Evolutionary conservation across 768 basidiomycete genomes (phyloP).

Genomic region (Lentinus brumalis): DNA sequence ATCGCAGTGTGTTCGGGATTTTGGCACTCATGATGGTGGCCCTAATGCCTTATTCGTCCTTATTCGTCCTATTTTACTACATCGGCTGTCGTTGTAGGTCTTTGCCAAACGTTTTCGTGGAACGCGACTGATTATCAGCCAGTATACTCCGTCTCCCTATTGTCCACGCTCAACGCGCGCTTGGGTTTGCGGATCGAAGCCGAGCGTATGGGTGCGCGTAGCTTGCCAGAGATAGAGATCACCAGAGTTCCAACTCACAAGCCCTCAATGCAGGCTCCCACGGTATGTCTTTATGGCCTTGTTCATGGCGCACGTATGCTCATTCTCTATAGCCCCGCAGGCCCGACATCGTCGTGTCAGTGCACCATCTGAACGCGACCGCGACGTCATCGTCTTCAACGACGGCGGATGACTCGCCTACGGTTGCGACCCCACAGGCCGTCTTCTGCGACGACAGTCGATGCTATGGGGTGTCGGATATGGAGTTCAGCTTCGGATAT

Average conservation of each 20-base stretch:
- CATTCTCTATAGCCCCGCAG: background rate
- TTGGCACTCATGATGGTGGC: constrained; percentile 5
- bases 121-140: background rate
- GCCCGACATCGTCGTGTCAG: background rate
- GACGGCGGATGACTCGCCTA: background rate
- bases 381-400: background rate
- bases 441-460: constrained; percentile 3
- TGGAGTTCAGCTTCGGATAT: background rate
- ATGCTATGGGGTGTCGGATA: constrained; percentile 4
- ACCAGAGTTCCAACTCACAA: background rate
- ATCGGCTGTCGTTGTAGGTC: constrained; percentile 8
- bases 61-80: constrained; percentile 13
- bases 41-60: background rate
- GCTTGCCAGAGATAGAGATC: constrained; percentile 4
- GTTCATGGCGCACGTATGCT: background rate
- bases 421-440: background rate
- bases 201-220: constrained; percentile 3
- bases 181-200: constrained; percentile 2
- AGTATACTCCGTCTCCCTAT: constrained; percentile 10
- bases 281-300: background rate
- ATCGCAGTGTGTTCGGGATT: background rate
- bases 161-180: constrained; percentile 8
- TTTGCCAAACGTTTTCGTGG: background rate
- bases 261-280: background rate
- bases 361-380: background rate